These are phyloP conservation scores for Punctularia strigosozonata DNA, from an alignment of 768 basidiomycete genomes.

Conservation along the genomic window DNA sequence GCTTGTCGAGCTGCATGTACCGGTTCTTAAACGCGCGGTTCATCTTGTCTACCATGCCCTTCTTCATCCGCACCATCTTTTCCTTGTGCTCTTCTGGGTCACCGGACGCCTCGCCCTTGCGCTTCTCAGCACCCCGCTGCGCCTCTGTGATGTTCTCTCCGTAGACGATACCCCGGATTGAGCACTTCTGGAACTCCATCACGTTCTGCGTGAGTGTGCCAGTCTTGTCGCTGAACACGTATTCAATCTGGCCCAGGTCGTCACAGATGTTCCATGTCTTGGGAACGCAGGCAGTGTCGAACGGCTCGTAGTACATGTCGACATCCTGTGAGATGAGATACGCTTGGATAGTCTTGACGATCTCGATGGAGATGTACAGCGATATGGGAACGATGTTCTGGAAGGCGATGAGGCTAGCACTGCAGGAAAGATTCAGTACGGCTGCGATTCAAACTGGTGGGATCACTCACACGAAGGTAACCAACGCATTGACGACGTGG, in stretches of 20 bases:
- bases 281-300: conserved; percentile 82
- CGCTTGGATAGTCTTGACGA: conserved; percentile 96
- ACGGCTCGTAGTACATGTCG: conserved; percentile 90
- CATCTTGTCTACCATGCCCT: conserved; percentile 67
- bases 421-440: conserved; percentile 17
- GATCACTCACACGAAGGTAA: conserved; percentile 88
- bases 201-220: conserved; percentile 96
- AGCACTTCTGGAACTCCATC: conserved; percentile 98
- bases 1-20: conserved; percentile 65
- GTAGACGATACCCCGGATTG: conserved; percentile 71
- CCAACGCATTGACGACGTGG: conserved; percentile 57
- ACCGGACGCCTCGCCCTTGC: conserved; percentile 60
- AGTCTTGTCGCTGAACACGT: conserved; percentile 88
- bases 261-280: conserved; percentile 99
- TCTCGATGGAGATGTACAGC: conserved; percentile 94
- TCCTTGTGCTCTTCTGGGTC: conserved; percentile 63
- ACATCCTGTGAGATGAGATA: conserved; percentile 93
- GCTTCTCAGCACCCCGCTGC: conserved; percentile 80
- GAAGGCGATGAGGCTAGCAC: conserved; percentile 89
- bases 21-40: conserved; percentile 79
- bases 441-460: not conserved
- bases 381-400: conserved; percentile 97
- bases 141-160: conserved; percentile 96
- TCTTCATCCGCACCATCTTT: conserved; percentile 54
- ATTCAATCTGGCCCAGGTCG: conserved; percentile 97